phyloP scores from a whole-genome alignment of 129 eudicot genomes.

The Tagetes patula region DNA sequence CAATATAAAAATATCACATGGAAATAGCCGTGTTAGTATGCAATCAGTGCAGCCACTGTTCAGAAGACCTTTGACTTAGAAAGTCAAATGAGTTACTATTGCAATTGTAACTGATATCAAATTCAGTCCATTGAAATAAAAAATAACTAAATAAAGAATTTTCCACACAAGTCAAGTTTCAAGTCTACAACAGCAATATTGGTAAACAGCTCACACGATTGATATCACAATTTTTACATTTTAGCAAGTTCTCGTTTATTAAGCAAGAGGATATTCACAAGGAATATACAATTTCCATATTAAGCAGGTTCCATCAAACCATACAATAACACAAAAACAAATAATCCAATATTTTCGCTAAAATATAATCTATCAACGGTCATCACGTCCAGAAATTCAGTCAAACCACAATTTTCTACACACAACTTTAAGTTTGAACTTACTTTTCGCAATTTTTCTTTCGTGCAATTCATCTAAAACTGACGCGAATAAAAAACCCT shows the following conservation, averaged over 20 bases:
- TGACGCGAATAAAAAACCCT: conserved; percentile 9
- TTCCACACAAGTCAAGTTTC: conserved; percentile 14
- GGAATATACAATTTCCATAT: conserved; percentile 8
- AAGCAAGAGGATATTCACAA: background rate
- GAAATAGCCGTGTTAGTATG: no score
- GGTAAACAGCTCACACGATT: background rate
- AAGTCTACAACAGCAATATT: background rate
- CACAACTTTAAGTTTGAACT: background rate
- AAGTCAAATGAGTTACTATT: conserved; percentile 19
- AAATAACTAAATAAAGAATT: background rate
- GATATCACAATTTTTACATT: background rate
- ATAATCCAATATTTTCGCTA: conserved; percentile 5
- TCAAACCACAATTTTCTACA: conserved; percentile 14
- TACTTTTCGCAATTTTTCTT: background rate
- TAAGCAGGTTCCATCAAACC: conserved; percentile 13
- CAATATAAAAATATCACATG: background rate
- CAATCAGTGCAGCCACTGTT: background rate
- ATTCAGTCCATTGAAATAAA: conserved; percentile 1
- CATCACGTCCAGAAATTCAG: conserved; percentile 23
- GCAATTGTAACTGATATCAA: conserved; percentile 3
- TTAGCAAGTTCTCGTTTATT: conserved; percentile 10
- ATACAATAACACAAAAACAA: conserved; percentile 16
- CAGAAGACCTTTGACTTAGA: conserved; percentile 17
- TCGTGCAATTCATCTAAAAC: background rate
- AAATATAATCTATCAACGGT: conserved; percentile 4